Base-by-base conservation (phyloP, 2,329 filamentous ascomycete species). In the Septoria linicola region DNA sequence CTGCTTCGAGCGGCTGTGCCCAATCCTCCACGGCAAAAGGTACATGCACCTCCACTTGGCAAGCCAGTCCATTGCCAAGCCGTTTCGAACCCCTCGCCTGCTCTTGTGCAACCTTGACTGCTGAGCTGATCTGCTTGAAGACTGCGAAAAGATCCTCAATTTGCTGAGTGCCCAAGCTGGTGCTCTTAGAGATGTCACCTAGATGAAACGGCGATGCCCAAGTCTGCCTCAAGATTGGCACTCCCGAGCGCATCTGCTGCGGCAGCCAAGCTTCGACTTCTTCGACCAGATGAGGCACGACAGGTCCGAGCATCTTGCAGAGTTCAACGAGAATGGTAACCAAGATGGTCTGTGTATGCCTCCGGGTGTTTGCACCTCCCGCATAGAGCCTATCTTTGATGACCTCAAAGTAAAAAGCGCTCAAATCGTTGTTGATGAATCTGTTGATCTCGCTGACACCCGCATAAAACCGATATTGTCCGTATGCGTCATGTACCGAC, bases 321-420 rank as follows among this genome's bases (percentile, higher is more conserved):
- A 96, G 75, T 30, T 89, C 83, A 4, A 81, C 72, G 54, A 92
- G 83, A 48, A 96, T 81, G 21, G 78, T 67, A 40, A 75, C 76
- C 6, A 85, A 69, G 1, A 80, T 77, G 4, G 73, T 76, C 59
- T 85, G 82, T 1, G 80, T 78, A 17, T 75, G 73, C 20, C 73
- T 65, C 45, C 82, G 75, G 40, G 87, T 85, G 11, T 80, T 77
- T 11, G 81, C 80, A 54, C 84, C 81, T 23, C 87, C 88, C 39
- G 91, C 93, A 73, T 99, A 99, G 1, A 97, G 76, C 2, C 89
- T 80, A 64, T 99, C 93, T 70, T 99, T 99, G 62, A 91, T 78
- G 0, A 88, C 84, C 70, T 99, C 93, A 51, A 99, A 82, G 69
- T 97, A 99, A 69, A 96, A 95, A 0, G 92, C 86, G 0, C 90